Evolutionary conservation across 169 alveolate species (phyloP), one percentile per base, ranked within the genome.

Genomic region (Eimeria maxima): DNA sequence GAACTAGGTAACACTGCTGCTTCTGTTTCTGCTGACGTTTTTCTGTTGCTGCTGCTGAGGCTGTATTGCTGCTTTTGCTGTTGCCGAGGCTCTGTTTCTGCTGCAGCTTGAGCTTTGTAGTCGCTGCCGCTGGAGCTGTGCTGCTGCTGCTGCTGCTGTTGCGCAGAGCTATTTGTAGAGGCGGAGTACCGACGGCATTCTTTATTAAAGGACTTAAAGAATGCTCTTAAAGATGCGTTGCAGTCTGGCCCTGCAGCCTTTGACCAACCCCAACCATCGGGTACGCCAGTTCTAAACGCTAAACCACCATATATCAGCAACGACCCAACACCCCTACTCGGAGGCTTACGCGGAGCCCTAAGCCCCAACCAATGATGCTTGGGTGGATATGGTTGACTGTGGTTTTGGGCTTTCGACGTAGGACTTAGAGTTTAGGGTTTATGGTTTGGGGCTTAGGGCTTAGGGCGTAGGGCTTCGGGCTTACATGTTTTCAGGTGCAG

Each of bases 1-100:
- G 67, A 65, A 69, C 87, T 89, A 22, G 95, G 95, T 89, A 38
- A 67, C 47, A 65, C 65, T 78, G 89, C n/a, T 78, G 89, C 89
- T 18, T n/a, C 7, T 38, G 38, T 7, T 78, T 2, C 45, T 78
- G 67, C 13, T 42, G 89, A 13, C 4, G 2, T 11, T 60, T 45
- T 44, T 29, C 65, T n/a, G 42, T 38, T 45, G 89, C 65, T 78
- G 57, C 65, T 78, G 89, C 67, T 78, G 67, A 6, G 38, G 89
- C 89, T 53, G 60, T 53, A 11, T 53, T 53, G 60, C 60, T 53
- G 60, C 33, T 67, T 65, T 1, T 50, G 38, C 11, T 45, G 22
- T 20, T 27, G 50, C 2, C 44, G 4, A 7, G 45, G 20, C 50
- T 27, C 50, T 73, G 47, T 13, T 38, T 22, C 57, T 78, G 89